Evolutionary conservation across 2,329 filamentous ascomycete genomes (phyloP).

Genomic region (Ophiostoma novo-ulmi): DNA sequence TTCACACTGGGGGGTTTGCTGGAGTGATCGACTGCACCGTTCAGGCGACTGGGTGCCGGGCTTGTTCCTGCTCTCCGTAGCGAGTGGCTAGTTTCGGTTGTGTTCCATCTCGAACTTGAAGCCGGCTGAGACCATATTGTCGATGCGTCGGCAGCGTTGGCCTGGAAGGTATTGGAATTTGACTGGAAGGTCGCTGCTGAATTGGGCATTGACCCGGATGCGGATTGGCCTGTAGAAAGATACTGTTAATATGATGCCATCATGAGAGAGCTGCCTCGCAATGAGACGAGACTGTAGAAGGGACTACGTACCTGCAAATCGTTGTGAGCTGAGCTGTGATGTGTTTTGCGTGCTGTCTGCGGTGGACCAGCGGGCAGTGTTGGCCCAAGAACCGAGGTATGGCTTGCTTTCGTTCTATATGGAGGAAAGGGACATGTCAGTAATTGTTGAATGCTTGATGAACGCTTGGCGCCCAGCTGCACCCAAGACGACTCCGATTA

Average conservation of each 20-base stretch:
- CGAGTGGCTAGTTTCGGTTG: slow-evolving; percentile 1
- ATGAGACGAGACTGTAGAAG: not conserved
- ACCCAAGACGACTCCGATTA: not conserved
- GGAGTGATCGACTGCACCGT: not conserved
- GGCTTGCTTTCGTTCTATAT: not conserved
- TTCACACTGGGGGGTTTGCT: not conserved
- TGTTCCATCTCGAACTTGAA: not conserved
- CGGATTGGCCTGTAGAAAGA: not conserved
- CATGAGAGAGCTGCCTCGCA: not conserved
- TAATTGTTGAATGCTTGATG: not conserved
- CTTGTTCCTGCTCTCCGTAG: slow-evolving; percentile 10
- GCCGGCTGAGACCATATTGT: slow-evolving; percentile 12
- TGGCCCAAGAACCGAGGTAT: not conserved
- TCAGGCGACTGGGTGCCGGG: not conserved
- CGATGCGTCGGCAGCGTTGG: not conserved
- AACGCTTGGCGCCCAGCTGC: not conserved
- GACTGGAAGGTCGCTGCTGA: not conserved
- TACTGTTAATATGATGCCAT: not conserved
- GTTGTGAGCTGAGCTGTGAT: not conserved
- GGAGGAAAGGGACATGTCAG: not conserved
- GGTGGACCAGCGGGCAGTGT: not conserved
- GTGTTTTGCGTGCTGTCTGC: not conserved
- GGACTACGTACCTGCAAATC: not conserved
- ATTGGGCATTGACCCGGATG: not conserved
- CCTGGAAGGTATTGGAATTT: not conserved